These are phyloP conservation scores for Panicum miliaceum DNA, from an alignment of 176 grass and related monocot genomes.

Conservation along the genomic window DNA sequence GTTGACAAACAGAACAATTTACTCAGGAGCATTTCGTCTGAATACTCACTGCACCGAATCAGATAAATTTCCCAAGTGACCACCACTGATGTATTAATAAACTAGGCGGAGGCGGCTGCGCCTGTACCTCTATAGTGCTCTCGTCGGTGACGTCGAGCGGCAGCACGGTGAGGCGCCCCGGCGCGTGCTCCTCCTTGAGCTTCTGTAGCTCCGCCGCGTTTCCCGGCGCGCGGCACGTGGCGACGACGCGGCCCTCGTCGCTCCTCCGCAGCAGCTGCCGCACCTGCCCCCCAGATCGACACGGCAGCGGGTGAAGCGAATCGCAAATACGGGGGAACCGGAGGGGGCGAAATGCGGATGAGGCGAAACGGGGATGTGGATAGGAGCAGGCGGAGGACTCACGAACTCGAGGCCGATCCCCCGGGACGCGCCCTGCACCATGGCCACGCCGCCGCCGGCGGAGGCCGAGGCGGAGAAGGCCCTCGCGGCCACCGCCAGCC, in stretches of 20 bases:
- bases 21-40: no score
- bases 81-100: no score
- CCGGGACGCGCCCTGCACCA: slow-evolving; percentile 91
- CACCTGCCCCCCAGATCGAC: slow-evolving; percentile 43
- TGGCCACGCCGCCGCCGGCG: slow-evolving; percentile 54
- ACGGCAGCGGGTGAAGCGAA: neutral
- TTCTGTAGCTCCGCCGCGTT: slow-evolving; percentile 57
- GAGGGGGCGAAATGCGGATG: neutral
- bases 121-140: slow-evolving; percentile 66
- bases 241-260: slow-evolving; percentile 59
- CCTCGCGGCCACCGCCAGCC: slow-evolving; percentile 29
- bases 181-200: slow-evolving; percentile 54
- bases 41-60: neutral
- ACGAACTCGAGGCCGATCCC: slow-evolving; percentile 96
- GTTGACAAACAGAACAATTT: neutral
- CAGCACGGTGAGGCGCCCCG: slow-evolving; percentile 64
- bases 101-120: no score
- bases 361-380: neutral
- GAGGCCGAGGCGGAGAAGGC: slow-evolving; percentile 52
- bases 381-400: slow-evolving; percentile 19
- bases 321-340: neutral
- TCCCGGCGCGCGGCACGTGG: slow-evolving; percentile 72
- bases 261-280: slow-evolving; percentile 73
- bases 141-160: slow-evolving; percentile 81
- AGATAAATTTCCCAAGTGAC: neutral